phyloP scores from a whole-genome alignment of 768 basidiomycete species.

The Porpolomopsis calyptriformis region DNA sequence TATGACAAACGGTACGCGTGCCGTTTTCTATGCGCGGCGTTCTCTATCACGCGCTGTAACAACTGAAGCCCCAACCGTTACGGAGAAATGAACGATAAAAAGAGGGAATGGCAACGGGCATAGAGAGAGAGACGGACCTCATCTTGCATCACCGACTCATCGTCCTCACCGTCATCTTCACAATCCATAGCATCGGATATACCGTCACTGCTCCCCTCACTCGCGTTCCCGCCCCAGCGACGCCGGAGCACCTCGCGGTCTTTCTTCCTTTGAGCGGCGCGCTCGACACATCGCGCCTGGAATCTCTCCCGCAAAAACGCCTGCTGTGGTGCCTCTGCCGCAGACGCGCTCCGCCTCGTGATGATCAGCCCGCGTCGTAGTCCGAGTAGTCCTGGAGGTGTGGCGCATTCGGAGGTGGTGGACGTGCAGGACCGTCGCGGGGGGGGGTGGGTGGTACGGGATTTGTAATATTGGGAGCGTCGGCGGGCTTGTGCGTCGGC shows the following conservation, averaged over 20 bases:
- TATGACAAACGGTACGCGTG: conserved; percentile 57
- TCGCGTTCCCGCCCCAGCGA: conserved; percentile 15
- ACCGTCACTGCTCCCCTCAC: conserved; percentile 40
- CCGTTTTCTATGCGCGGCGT: conserved; percentile 35
- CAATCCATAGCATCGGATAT: conserved; percentile 29
- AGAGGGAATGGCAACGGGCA: background rate
- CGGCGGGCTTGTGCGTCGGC: conserved; percentile 36
- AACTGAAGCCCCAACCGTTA: conserved; percentile 34
- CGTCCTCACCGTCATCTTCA: conserved; percentile 44
- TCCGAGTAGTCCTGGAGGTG: conserved; percentile 10
- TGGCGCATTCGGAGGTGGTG: background rate
- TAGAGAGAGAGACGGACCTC: conserved; percentile 33
- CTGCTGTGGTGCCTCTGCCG: conserved; percentile 39
- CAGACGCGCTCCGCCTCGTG: conserved; percentile 4
- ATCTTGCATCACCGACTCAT: conserved; percentile 50
- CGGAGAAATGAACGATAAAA: background rate
- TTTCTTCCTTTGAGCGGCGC: conserved; percentile 49
- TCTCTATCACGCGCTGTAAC: conserved; percentile 54
- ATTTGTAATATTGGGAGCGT: conserved; percentile 48
- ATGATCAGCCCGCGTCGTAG: no score
- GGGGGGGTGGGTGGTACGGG: conserved; percentile 20
- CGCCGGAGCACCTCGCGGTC: conserved; percentile 35
- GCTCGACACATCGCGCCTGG: conserved; percentile 50
- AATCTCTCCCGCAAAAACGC: conserved; percentile 49
- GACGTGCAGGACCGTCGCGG: conserved; percentile 12